These are phyloP conservation scores for Flaveria bidentis DNA, from an alignment of 129 eudicot genomes.

Conservation along the genomic window DNA sequence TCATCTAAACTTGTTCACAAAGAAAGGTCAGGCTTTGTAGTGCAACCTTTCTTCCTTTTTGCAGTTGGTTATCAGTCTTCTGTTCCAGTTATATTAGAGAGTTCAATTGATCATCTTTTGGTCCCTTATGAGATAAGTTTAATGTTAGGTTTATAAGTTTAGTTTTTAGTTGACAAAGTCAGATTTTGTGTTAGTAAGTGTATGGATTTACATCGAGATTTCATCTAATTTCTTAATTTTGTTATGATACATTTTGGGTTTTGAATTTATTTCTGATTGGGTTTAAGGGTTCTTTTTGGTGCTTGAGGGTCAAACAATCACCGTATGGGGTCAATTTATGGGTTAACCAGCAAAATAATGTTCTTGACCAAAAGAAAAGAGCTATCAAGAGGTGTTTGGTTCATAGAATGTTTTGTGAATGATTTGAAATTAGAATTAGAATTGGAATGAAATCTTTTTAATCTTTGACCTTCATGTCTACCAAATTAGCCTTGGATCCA, in stretches of 20 bases:
- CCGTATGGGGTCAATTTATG: no score
- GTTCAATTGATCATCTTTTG: not conserved
- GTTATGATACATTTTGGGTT: not conserved
- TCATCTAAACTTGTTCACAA: conserved; percentile 13
- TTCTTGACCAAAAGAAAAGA: no score
- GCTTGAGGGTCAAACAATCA: not conserved
- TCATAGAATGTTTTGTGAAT: no score
- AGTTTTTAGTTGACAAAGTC: not conserved
- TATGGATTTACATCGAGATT: not conserved
- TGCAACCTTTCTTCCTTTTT: conserved; percentile 20
- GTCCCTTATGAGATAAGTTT: not conserved
- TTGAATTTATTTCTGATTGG: not conserved
- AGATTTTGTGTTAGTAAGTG: not conserved
- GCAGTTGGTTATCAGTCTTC: not conserved
- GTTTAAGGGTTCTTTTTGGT: not conserved
- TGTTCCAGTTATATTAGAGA: not conserved
- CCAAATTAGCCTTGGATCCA: no score
- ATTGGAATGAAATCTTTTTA: no score
- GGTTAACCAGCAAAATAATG: no score
- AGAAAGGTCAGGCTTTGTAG: not conserved
- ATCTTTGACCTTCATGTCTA: no score
- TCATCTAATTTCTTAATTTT: not conserved
- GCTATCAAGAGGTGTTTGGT: no score
- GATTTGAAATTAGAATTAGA: no score
- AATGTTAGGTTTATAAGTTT: conserved; percentile 1